Conservation (phyloP, 2,329 filamentous ascomycete species). For the Sphaerulina populicola region DNA sequence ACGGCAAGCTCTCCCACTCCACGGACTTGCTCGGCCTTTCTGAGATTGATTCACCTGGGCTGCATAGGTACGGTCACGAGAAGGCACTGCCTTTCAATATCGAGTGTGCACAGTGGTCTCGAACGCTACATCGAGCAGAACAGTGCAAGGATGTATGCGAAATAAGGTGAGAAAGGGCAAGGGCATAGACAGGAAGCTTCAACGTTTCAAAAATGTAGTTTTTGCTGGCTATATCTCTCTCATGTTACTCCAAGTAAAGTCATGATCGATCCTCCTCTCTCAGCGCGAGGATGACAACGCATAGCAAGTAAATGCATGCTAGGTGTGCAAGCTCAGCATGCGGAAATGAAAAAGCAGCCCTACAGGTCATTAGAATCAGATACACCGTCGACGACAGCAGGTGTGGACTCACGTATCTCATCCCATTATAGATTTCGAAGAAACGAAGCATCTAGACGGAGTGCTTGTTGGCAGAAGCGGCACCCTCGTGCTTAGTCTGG, state of each 20-base stretch:
- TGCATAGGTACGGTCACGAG: too few relatives aligned
- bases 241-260: neutral
- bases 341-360: neutral
- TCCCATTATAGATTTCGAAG: constrained; percentile 1
- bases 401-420: neutral
- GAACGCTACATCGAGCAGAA: too few relatives aligned
- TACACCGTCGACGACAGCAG: too few relatives aligned
- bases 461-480: constrained; percentile 45
- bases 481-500: constrained; percentile 44
- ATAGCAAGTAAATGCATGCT: neutral
- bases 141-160: neutral
- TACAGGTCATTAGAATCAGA: too few relatives aligned
- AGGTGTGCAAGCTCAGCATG: neutral
- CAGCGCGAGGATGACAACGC: neutral
- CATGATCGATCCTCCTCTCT: neutral
- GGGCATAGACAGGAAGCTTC: neutral
- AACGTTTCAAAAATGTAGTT: neutral
- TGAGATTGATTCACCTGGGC: too few relatives aligned
- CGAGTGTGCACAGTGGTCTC: too few relatives aligned
- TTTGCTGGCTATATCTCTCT: neutral
- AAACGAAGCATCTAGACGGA: constrained; percentile 19
- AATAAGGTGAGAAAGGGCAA: neutral
- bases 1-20: too few relatives aligned
- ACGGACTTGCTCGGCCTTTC: too few relatives aligned
- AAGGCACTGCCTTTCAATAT: too few relatives aligned